These are phyloP conservation scores for Castanea sativa DNA, from an alignment of 306 rosid species.

Conservation along the genomic window DNA sequence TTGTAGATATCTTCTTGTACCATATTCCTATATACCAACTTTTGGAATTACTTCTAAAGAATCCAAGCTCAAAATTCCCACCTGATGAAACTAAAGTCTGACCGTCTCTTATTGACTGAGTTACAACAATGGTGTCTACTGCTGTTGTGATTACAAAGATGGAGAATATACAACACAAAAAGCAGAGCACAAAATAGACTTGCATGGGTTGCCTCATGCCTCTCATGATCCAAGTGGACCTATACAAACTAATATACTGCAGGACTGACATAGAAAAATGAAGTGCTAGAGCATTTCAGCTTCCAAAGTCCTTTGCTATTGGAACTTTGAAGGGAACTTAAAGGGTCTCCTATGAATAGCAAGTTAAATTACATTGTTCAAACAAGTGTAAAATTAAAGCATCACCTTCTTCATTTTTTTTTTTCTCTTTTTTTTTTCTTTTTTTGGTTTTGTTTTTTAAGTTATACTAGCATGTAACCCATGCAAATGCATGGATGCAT, in stretches of 20 bases:
- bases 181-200: background rate
- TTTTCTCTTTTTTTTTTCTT: fast-evolving
- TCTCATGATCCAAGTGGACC: no score
- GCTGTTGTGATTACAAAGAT: slow-evolving; percentile 9
- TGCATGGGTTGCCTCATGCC: background rate
- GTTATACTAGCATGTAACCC: no score
- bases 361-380: no score
- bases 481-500: no score
- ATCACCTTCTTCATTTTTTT: no score
- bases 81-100: slow-evolving; percentile 38
- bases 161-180: background rate
- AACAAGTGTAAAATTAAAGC: no score
- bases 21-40: slow-evolving; percentile 52
- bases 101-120: slow-evolving; percentile 34
- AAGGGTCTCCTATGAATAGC: no score
- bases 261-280: background rate
- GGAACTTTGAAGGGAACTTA: no score
- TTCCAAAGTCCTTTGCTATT: no score
- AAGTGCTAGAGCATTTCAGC: background rate
- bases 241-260: background rate
- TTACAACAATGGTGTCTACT: slow-evolving; percentile 26
- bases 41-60: slow-evolving; percentile 45
- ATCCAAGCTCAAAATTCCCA: slow-evolving; percentile 48
- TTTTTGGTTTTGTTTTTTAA: no score
- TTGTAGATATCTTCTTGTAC: slow-evolving; percentile 38